Conservation (phyloP, 768 basidiomycete genomes). For the Mycena chlorophos region DNA sequence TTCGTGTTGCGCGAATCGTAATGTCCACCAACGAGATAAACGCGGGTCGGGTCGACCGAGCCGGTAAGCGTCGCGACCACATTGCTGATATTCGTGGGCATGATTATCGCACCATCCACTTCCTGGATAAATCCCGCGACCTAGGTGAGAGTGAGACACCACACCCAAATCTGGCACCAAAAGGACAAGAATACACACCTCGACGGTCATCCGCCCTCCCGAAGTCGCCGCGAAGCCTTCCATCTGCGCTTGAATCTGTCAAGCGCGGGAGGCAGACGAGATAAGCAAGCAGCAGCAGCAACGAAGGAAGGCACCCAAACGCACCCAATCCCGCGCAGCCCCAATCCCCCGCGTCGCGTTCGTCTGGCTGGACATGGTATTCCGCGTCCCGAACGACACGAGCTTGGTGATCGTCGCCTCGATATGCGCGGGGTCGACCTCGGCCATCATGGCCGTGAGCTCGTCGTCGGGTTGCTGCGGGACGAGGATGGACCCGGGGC, state of each 20-base stretch:
- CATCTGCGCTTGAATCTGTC: slow-evolving; percentile 47
- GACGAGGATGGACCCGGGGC: slow-evolving; percentile 43
- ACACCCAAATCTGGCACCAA: background rate
- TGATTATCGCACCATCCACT: slow-evolving; percentile 37
- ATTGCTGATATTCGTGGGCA: slow-evolving; percentile 49
- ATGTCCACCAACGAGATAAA: slow-evolving; percentile 56
- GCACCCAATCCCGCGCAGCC: slow-evolving; percentile 49
- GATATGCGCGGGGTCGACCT: slow-evolving; percentile 47
- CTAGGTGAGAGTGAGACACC: slow-evolving; percentile 1
- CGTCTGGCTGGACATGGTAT: slow-evolving; percentile 54
- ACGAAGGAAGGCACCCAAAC: background rate
- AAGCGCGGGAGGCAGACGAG: too few relatives aligned
- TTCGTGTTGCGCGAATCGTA: slow-evolving; percentile 51
- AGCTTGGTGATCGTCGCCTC: slow-evolving; percentile 51
- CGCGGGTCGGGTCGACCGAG: slow-evolving; percentile 47
- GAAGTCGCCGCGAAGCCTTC: slow-evolving; percentile 38
- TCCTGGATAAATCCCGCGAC: slow-evolving; percentile 47
- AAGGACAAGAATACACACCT: slow-evolving; percentile 18
- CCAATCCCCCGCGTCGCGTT: slow-evolving; percentile 54
- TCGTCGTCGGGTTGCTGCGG: slow-evolving; percentile 47
- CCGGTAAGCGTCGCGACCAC: slow-evolving; percentile 52
- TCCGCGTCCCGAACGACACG: slow-evolving; percentile 55
- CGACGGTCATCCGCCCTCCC: slow-evolving; percentile 43
- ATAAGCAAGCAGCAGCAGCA: background rate
- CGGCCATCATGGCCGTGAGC: slow-evolving; percentile 45